Conservation (phyloP, 2,329 filamentous ascomycete species). For the Thielaviopsis cerberus region DNA sequence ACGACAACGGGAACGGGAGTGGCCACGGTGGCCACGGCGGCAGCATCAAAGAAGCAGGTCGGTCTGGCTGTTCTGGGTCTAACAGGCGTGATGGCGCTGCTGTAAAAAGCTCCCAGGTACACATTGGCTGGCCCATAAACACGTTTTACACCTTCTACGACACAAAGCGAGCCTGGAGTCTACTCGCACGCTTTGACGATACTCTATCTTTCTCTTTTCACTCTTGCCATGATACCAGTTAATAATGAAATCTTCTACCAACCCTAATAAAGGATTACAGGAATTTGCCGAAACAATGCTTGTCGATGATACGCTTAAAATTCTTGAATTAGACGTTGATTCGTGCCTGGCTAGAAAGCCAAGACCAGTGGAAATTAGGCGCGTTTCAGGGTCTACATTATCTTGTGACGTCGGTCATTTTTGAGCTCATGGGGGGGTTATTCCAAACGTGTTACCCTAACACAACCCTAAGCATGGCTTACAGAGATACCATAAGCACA, state of each 20-base stretch:
- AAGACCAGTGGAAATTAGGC: neutral
- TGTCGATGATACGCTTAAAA: neutral
- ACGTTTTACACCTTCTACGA: too few species aligned
- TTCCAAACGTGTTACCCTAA: too few species aligned
- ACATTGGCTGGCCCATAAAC: too few species aligned
- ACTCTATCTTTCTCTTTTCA: neutral
- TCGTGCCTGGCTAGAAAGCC: neutral
- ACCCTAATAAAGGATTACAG: neutral
- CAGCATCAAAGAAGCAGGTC: neutral
- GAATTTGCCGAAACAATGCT: neutral
- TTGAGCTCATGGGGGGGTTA: too few species aligned
- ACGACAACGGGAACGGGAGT: slow-evolving; percentile 1
- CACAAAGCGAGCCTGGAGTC: neutral
- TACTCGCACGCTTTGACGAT: neutral
- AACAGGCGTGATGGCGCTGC: neutral
- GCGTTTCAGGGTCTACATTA: too few species aligned
- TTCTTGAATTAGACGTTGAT: neutral
- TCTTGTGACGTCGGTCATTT: too few species aligned
- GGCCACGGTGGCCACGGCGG: neutral
- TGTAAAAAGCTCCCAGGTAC: too few species aligned
- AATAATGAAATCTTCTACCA: neutral
- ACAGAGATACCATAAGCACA: neutral
- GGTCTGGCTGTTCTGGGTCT: neutral
- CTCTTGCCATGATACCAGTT: neutral
- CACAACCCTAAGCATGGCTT: neutral